A percentile compares a stretch with the other conserved stretches of the same genome.
Evolutionary conservation across 108 stramenopile genomes (phyloP).

Genomic region (Pseudonitzschia delicatissima): DNA sequence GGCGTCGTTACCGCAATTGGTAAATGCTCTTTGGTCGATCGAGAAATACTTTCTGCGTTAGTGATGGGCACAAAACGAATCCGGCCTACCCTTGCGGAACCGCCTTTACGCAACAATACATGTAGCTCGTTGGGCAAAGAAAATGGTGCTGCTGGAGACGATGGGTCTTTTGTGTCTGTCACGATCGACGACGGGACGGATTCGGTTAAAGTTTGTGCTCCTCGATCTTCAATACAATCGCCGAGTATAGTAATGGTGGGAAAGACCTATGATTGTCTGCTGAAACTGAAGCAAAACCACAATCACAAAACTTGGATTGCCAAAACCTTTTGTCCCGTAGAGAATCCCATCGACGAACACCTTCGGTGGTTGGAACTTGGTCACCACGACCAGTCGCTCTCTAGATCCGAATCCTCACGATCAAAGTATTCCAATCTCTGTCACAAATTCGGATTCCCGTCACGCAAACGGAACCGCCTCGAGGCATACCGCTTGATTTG

Average conservation of each 20-base stretch:
- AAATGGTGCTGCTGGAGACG: neutral
- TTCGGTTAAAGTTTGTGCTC: constrained; percentile 6
- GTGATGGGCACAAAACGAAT: neutral
- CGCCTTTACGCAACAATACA: no score
- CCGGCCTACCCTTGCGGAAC: no score
- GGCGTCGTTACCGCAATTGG: neutral
- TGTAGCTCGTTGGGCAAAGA: neutral
- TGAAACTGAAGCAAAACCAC: constrained; percentile 14
- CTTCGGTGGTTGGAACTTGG: constrained; percentile 30
- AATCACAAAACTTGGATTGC: constrained; percentile 17
- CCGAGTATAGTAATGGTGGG: constrained; percentile 17
- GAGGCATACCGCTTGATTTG: constrained; percentile 25
- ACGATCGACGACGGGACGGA: constrained; percentile 16
- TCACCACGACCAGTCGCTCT: constrained; percentile 1
- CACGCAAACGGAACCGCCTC: constrained; percentile 10
- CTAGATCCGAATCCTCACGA: neutral
- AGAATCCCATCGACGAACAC: constrained; percentile 17
- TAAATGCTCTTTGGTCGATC: neutral
- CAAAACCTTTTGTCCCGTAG: neutral
- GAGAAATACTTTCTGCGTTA: neutral
- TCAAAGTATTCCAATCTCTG: neutral
- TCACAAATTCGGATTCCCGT: constrained; percentile 22
- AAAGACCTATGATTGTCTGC: constrained; percentile 19
- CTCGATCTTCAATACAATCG: neutral
- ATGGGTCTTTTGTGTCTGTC: neutral